phyloP scores from a whole-genome alignment of 2,329 filamentous ascomycete genomes.

The Orbilia brochopaga region DNA sequence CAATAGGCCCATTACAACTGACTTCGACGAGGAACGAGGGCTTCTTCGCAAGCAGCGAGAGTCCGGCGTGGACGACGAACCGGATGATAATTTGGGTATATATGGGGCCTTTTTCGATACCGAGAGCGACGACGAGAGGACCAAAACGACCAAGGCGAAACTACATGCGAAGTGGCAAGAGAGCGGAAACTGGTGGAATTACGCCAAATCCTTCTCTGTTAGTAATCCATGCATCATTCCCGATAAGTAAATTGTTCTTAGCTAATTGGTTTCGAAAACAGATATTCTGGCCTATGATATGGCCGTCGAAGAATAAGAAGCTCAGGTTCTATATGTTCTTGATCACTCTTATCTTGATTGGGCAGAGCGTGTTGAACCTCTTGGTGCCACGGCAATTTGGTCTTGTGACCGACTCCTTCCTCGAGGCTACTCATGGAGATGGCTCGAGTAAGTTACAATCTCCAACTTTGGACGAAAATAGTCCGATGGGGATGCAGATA shows the following conservation, averaged over 20 bases:
- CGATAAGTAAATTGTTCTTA: constrained; percentile 5
- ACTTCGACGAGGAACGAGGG: constrained; percentile 53
- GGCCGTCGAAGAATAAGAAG: constrained; percentile 70
- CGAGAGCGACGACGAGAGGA: constrained; percentile 59
- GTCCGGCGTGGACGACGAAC: constrained; percentile 57
- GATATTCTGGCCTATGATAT: constrained; percentile 79
- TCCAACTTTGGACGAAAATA: constrained; percentile 49
- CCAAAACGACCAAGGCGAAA: constrained; percentile 64
- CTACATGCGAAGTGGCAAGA: constrained; percentile 74
- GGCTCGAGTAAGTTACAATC: constrained; percentile 17
- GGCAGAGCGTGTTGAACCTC: constrained; percentile 74
- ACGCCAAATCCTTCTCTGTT: constrained; percentile 73
- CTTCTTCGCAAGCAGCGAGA: constrained; percentile 51
- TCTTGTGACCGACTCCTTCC: constrained; percentile 71
- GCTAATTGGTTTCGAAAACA: constrained; percentile 55
- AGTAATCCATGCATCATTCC: constrained; percentile 48
- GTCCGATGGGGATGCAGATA: constrained; percentile 58
- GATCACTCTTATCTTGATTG: constrained; percentile 72
- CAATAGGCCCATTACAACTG: constrained; percentile 43
- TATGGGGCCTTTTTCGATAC: constrained; percentile 56
- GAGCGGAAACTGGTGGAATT: constrained; percentile 77
- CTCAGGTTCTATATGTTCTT: constrained; percentile 73
- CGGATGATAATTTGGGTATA: constrained; percentile 60
- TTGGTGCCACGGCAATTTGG: constrained; percentile 82
- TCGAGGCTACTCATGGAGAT: constrained; percentile 26